These are phyloP conservation scores for Kwoniella bestiolae DNA, from an alignment of 768 basidiomycete species.

Conservation along the genomic window DNA sequence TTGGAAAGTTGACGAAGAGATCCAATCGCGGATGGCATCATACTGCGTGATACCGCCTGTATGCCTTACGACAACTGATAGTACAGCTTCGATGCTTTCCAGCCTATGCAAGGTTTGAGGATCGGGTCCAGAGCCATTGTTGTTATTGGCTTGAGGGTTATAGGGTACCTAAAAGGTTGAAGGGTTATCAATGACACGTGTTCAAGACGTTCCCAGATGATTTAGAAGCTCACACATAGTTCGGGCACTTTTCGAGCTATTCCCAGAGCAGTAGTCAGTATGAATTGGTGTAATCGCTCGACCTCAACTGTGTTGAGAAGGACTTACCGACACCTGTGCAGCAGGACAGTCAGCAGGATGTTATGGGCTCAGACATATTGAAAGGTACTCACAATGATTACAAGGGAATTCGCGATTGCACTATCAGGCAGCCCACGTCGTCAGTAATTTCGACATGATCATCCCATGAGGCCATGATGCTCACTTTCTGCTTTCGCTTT, in stretches of 20 bases:
- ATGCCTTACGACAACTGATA: slow-evolving; percentile 42
- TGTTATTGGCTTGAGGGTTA: slow-evolving; percentile 41
- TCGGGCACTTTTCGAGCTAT: slow-evolving; percentile 53
- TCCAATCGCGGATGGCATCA: slow-evolving; percentile 45
- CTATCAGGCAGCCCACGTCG: slow-evolving; percentile 28
- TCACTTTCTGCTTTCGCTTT: slow-evolving; percentile 52
- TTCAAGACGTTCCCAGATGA: neutral
- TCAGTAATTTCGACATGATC: neutral
- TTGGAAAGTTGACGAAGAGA: slow-evolving; percentile 24
- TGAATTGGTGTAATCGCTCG: neutral
- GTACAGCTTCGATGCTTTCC: slow-evolving; percentile 39
- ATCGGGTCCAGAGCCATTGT: slow-evolving; percentile 29
- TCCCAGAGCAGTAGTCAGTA: slow-evolving; percentile 2
- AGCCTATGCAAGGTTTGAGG: slow-evolving; percentile 35
- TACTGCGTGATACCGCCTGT: slow-evolving; percentile 41
- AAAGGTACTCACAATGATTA: slow-evolving; percentile 57
- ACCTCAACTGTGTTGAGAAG: neutral
- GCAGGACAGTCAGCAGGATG: neutral
- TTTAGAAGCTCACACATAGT: slow-evolving; percentile 45
- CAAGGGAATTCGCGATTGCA: slow-evolving; percentile 57
- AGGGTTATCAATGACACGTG: neutral
- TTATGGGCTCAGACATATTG: too few species aligned
- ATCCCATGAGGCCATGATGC: slow-evolving; percentile 1
- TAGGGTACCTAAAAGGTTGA: slow-evolving; percentile 43
- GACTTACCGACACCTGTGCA: slow-evolving; percentile 38